Conservation (phyloP, 2,329 filamentous ascomycete genomes). For the Hymenoscyphus fraxineus region DNA sequence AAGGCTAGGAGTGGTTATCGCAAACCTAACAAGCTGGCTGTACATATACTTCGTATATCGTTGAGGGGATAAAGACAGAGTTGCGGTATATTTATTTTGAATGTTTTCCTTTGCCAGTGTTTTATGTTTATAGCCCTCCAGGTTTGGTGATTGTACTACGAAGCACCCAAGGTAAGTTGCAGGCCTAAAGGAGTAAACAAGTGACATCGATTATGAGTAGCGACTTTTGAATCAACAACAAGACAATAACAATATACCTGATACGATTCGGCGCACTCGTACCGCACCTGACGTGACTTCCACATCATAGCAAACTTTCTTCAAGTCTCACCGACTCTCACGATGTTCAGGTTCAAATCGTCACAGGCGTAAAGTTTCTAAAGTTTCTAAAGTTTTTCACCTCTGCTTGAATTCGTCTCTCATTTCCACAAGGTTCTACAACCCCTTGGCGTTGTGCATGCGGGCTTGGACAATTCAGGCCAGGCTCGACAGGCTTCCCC, state of each 20-base stretch:
- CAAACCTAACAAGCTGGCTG: too few species aligned
- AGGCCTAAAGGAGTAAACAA: background rate
- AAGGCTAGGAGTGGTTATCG: too few species aligned
- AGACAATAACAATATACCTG: background rate
- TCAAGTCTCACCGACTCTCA: background rate
- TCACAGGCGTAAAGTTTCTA: background rate
- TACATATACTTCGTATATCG: too few species aligned
- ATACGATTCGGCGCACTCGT: background rate
- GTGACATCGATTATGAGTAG: background rate
- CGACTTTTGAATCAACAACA: background rate
- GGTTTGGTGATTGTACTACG: too few species aligned
- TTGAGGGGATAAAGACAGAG: too few species aligned
- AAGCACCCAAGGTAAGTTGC: background rate
- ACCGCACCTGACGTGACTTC: too few species aligned
- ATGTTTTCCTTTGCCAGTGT: too few species aligned
- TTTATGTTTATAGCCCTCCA: too few species aligned
- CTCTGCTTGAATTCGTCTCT: background rate
- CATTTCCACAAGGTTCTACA: conserved; percentile 1
- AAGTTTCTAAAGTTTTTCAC: background rate
- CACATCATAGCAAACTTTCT: background rate
- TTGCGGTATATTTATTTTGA: too few species aligned
- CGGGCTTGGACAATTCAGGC: background rate
- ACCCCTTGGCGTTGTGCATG: background rate
- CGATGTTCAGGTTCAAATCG: background rate
- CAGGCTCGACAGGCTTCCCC: background rate